These are phyloP conservation scores for Cladophialophora exuberans DNA, from an alignment of 2,329 filamentous ascomycete genomes.

Conservation along the genomic window DNA sequence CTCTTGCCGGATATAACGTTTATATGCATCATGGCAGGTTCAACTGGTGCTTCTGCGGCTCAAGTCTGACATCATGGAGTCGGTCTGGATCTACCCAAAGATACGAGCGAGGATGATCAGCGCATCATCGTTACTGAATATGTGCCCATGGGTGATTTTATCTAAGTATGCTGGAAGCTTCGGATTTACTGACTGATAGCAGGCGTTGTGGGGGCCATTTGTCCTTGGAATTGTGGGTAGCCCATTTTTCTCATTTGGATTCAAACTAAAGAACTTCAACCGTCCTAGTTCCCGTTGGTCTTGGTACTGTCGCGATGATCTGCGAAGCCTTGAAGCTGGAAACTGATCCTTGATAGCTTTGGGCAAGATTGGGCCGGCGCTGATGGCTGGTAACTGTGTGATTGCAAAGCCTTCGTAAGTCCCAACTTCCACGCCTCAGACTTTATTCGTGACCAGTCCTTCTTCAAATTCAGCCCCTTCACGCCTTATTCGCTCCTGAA, in stretches of 20 bases:
- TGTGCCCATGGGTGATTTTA: background rate
- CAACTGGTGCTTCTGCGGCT: background rate
- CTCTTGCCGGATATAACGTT: background rate
- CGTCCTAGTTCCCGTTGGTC: background rate
- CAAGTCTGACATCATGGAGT: background rate
- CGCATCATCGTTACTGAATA: background rate
- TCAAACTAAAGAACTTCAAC: background rate
- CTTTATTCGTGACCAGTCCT: background rate
- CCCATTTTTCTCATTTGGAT: too few species aligned
- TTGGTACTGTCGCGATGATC: too few species aligned
- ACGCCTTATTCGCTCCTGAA: slow-evolving; percentile 38
- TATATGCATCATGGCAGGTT: background rate
- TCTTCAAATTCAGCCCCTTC: slow-evolving; percentile 53
- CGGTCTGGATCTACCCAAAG: background rate
- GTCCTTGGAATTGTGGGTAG: background rate
- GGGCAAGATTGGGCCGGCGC: background rate
- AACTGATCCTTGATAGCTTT: background rate
- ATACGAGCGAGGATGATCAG: background rate
- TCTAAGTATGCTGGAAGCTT: background rate
- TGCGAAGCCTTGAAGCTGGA: background rate
- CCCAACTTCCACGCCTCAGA: background rate
- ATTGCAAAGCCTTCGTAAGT: background rate
- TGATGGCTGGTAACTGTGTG: background rate
- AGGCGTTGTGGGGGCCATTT: background rate
- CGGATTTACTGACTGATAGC: background rate